These are phyloP conservation scores for Curvularia eragrostidis DNA, from an alignment of 2,329 filamentous ascomycete species.

Conservation along the genomic window DNA sequence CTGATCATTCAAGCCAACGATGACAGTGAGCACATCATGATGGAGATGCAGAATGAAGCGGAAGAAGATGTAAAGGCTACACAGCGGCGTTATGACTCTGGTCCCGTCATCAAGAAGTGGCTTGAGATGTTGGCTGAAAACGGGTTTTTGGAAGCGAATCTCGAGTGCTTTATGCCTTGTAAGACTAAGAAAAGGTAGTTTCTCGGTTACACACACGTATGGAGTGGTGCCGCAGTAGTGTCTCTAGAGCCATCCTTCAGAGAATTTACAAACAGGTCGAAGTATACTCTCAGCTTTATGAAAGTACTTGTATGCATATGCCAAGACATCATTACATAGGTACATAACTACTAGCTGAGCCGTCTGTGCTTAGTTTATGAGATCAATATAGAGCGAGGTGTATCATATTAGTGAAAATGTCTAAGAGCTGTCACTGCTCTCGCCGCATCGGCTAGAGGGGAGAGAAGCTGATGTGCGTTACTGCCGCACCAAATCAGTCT, in stretches of 20 bases:
- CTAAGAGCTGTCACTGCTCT: neutral
- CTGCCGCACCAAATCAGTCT: neutral
- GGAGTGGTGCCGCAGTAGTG: neutral
- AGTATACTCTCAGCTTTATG: neutral
- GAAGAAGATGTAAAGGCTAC: conserved; percentile 62
- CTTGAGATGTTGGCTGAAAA: conserved; percentile 72
- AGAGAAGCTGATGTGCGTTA: neutral
- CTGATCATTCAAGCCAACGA: conserved; percentile 33
- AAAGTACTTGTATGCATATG: neutral
- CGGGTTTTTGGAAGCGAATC: conserved; percentile 58
- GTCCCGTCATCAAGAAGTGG: conserved; percentile 72
- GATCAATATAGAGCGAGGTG: neutral
- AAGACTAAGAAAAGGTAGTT: conserved; percentile 6
- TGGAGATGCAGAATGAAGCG: conserved; percentile 56
- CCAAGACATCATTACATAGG: neutral
- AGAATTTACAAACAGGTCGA: neutral
- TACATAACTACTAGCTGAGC: neutral
- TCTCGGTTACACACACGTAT: neutral
- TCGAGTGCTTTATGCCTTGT: conserved; percentile 30
- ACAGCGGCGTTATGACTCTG: conserved; percentile 70
- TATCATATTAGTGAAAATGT: neutral
- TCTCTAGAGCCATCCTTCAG: neutral
- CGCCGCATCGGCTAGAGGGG: too few relatives aligned
- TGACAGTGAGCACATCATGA: conserved; percentile 51
- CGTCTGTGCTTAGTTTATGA: neutral